Evolutionary conservation across 306 rosid species (phyloP), one percentile per base, ranked within the genome.

Genomic region (Delonix regia): DNA sequence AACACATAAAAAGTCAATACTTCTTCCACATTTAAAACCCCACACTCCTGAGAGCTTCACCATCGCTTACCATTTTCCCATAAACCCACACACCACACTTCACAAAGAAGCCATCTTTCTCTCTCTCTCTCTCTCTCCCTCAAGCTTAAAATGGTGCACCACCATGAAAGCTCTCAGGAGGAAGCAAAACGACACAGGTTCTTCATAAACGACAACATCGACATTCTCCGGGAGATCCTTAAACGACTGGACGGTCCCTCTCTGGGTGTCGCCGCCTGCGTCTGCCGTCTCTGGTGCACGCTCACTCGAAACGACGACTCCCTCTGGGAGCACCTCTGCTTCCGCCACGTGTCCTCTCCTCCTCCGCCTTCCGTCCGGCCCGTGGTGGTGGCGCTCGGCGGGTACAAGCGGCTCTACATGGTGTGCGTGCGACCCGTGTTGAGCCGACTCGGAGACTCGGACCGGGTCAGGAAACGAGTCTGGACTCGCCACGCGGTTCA

Each of bases 171-270:
- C 73, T 75, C 74, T 86, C 79, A 51, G n/a, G 75, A 73, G 13
- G 44, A 39, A 71, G 79, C 77, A 55, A 87, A 88, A 80, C 80
- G 83, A 19, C 86, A n/a, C 41, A 83, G 75, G 84, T 93, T 93
- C 75, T 80, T 68, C 85, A 88, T 96, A 81, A 96, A 96, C 87
- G 98, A 96, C 92, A 87, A 96, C 90, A 49, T 90, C 33, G 99
- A 95, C 82, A 87, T 95, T 69, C 96, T 95, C 39, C 53, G 86
- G 12, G 99, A 95, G 78, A 77, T 92, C 81, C 96, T 95, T 13
- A 91, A 89, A 79, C 91, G 97, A 33, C 97, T 95, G 24, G 99
- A 92, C 85, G 99, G 97, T 3, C 88, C 92, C 1, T 92, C 99
- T 15, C 87, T 95, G 16, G 97, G 97, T 4, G 90, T 86, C 49